These are phyloP conservation scores for Arabidopsis hybrid DNA, from an alignment of 441 rosid species.

Conservation along the genomic window DNA sequence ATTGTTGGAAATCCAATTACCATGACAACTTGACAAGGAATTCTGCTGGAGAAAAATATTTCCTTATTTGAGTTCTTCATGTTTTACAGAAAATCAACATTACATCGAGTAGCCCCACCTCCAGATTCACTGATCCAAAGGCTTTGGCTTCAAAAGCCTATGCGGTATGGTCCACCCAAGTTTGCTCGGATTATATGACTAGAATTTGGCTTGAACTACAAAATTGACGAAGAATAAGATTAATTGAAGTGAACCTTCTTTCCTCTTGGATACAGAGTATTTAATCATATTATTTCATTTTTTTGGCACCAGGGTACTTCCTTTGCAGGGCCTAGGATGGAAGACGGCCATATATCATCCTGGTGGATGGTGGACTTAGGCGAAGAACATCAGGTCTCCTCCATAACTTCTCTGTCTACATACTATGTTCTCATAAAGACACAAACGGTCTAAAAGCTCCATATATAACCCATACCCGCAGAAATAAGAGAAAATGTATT, in stretches of 20 bases:
- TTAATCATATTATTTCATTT: background rate
- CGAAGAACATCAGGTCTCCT: slow-evolving; percentile 87
- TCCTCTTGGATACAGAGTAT: background rate
- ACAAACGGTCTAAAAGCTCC: background rate
- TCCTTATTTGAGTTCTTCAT: slow-evolving; percentile 25
- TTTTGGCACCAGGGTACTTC: slow-evolving; percentile 69
- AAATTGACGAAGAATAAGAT: background rate
- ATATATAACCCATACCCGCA: background rate
- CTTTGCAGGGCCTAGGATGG: slow-evolving; percentile 87
- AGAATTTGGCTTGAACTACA: background rate
- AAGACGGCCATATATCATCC: slow-evolving; percentile 67
- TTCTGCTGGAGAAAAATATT: slow-evolving; percentile 8
- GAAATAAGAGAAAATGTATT: background rate
- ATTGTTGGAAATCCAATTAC: slow-evolving; percentile 14
- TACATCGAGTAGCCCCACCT: slow-evolving; percentile 87
- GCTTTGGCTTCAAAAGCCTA: slow-evolving; percentile 86
- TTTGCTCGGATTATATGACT: slow-evolving; percentile 1
- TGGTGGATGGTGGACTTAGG: slow-evolving; percentile 99
- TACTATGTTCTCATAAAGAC: slow-evolving; percentile 5
- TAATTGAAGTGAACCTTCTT: background rate
- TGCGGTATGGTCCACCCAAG: slow-evolving; percentile 56
- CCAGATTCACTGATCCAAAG: slow-evolving; percentile 92
- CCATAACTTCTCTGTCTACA: slow-evolving; percentile 20
- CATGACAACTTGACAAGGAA: background rate
- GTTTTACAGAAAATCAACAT: slow-evolving; percentile 72